phyloP scores from a whole-genome alignment of 2,329 filamentous ascomycete genomes.

The Calonectria fujianensis region DNA sequence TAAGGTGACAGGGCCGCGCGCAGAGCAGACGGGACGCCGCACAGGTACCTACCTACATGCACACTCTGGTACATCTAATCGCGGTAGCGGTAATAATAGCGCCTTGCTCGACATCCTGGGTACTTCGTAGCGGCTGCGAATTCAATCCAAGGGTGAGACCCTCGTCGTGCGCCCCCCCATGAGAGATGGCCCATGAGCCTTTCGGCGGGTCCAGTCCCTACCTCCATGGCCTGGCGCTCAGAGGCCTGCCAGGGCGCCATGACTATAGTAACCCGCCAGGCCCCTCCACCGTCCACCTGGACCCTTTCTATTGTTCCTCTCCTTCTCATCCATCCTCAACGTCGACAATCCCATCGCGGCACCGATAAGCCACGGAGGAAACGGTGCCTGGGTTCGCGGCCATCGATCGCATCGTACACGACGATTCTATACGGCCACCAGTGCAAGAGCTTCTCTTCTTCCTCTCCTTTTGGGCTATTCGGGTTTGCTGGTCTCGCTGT shows the following conservation, averaged over 20 bases:
- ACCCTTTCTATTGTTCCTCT: slow-evolving; percentile 46
- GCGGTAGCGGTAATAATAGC: slow-evolving; percentile 34
- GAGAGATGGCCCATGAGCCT: slow-evolving; percentile 27
- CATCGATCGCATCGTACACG: slow-evolving; percentile 42
- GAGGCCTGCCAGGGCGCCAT: slow-evolving; percentile 39
- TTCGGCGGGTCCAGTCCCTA: slow-evolving; percentile 37
- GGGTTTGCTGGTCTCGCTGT: slow-evolving; percentile 44
- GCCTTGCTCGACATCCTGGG: slow-evolving; percentile 25
- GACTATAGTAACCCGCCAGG: slow-evolving; percentile 53
- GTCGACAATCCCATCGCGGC: slow-evolving; percentile 47
- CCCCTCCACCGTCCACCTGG: slow-evolving; percentile 51
- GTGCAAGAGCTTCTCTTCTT: slow-evolving; percentile 38
- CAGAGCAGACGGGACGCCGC: slow-evolving; percentile 33
- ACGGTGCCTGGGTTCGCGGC: slow-evolving; percentile 45
- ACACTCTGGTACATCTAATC: slow-evolving; percentile 23
- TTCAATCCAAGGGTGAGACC: slow-evolving; percentile 40
- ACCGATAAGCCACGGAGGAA: slow-evolving; percentile 50
- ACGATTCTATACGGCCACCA: slow-evolving; percentile 34
- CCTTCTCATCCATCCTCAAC: slow-evolving; percentile 45
- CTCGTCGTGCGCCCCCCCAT: slow-evolving; percentile 20
- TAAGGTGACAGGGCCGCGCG: slow-evolving; percentile 38
- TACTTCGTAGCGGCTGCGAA: slow-evolving; percentile 40
- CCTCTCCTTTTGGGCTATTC: slow-evolving; percentile 39
- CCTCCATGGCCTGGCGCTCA: slow-evolving; percentile 31
- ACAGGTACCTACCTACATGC: slow-evolving; percentile 26